Conservation (phyloP, 2,329 filamentous ascomycete genomes). For the Mycogone perniciosa region DNA sequence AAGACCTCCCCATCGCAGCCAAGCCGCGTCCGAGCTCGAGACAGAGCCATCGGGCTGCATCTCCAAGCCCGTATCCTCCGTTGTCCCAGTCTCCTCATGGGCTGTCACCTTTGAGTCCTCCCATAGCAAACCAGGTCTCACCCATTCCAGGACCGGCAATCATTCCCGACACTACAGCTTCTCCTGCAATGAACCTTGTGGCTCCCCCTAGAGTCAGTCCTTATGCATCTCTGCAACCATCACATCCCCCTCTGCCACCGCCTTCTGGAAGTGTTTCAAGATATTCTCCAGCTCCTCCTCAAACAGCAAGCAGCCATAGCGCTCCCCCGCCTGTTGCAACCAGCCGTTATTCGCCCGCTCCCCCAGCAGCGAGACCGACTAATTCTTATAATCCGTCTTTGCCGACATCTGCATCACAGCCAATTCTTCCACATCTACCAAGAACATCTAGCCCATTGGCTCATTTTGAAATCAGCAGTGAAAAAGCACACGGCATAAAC, state of each 20-base stretch:
- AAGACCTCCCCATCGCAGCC: conserved; percentile 62
- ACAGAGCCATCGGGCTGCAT: conserved; percentile 39
- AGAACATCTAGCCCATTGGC: conserved; percentile 61
- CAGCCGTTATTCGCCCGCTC: conserved; percentile 49
- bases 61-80: conserved; percentile 28
- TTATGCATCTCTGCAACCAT: conserved; percentile 42
- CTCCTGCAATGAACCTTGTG: conserved; percentile 38
- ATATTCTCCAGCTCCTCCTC: conserved; percentile 57
- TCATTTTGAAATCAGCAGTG: conserved; percentile 52
- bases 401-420: conserved; percentile 33
- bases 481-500: conserved; percentile 28
- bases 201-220: conserved; percentile 47
- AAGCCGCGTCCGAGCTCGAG: conserved; percentile 57
- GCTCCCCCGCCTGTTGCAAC: conserved; percentile 32
- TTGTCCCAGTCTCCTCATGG: conserved; percentile 14
- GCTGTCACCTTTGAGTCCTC: conserved; percentile 22
- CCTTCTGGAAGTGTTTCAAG: conserved; percentile 35
- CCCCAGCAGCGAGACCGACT: conserved; percentile 34
- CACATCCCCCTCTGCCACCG: conserved; percentile 26
- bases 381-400: conserved; percentile 35
- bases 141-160: conserved; percentile 15
- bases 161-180: conserved; percentile 12
- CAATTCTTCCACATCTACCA: conserved; percentile 52
- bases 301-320: conserved; percentile 34
- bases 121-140: conserved; percentile 16